These are phyloP conservation scores for Trichomonas tenax DNA, from an alignment of 208 protist species.

Conservation along the genomic window DNA sequence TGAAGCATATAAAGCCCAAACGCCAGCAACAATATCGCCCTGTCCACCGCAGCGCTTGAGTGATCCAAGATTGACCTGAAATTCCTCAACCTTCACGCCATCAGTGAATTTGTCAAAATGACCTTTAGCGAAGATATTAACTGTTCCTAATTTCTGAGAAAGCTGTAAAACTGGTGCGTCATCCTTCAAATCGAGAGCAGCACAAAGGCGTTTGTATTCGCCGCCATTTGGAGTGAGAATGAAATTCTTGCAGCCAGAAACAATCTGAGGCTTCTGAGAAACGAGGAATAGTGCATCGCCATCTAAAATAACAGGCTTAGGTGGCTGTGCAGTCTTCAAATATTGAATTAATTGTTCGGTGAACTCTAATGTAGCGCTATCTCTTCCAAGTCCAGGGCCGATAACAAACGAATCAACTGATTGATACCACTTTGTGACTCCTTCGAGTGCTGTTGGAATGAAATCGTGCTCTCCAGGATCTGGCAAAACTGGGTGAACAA, in stretches of 20 bases:
- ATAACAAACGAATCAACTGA: constrained; percentile 41
- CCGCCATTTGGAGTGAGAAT: constrained; percentile 36
- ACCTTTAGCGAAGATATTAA: constrained; percentile 52
- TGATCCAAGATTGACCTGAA: background rate
- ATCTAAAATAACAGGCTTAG: constrained; percentile 31
- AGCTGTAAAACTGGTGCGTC: background rate
- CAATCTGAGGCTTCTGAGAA: constrained; percentile 19
- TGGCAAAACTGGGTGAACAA: constrained; percentile 49
- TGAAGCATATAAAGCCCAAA: constrained; percentile 20
- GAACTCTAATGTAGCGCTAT: constrained; percentile 28
- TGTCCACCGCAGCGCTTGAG: constrained; percentile 47
- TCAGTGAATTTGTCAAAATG: constrained; percentile 45
- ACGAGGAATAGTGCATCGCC: constrained; percentile 34
- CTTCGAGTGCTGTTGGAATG: background rate
- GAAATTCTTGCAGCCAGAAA: background rate
- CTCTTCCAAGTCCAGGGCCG: constrained; percentile 52
- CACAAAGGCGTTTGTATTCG: constrained; percentile 27
- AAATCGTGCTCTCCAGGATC: background rate
- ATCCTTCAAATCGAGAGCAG: background rate
- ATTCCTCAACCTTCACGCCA: constrained; percentile 23
- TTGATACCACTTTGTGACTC: constrained; percentile 20
- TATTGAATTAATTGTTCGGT: constrained; percentile 27
- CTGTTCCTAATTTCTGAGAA: background rate
- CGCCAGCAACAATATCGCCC: constrained; percentile 41
- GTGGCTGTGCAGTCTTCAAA: background rate